phyloP scores from a whole-genome alignment of 768 basidiomycete genomes.

The Obba rivulosa region DNA sequence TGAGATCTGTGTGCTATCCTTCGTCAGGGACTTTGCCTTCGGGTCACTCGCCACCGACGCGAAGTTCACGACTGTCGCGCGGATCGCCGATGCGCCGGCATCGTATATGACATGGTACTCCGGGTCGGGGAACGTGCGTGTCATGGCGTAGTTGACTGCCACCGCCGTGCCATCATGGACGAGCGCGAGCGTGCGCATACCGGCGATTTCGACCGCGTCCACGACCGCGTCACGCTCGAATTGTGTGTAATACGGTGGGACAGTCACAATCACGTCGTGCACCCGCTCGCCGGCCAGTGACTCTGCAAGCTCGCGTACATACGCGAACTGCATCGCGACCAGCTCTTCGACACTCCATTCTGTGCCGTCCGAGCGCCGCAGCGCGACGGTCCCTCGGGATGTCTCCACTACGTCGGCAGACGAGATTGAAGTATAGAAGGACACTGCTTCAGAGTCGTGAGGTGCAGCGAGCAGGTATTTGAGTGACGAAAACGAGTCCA shows the following conservation, averaged over 20 bases:
- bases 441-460: conserved; percentile 49
- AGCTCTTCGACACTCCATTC: conserved; percentile 88
- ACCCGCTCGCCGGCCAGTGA: conserved; percentile 69
- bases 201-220: conserved; percentile 90
- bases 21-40: conserved; percentile 39
- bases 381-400: conserved; percentile 51
- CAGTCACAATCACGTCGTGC: conserved; percentile 79
- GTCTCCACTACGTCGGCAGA: conserved; percentile 36
- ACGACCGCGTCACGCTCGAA: conserved; percentile 87
- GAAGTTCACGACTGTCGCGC: conserved; percentile 75
- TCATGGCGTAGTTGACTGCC: conserved; percentile 99
- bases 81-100: conserved; percentile 79
- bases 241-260: conserved; percentile 87
- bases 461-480: conserved; percentile 80
- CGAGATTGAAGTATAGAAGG: conserved; percentile 41
- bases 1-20: conserved; percentile 61
- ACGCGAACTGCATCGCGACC: conserved; percentile 88
- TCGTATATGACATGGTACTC: conserved; percentile 93
- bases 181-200: conserved; percentile 75
- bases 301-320: conserved; percentile 87
- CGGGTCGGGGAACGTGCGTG: conserved; percentile 70
- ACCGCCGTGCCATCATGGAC: conserved; percentile 92
- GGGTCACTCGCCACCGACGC: conserved; percentile 38
- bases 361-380: conserved; percentile 56
- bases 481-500: conserved; percentile 78